Conservation (phyloP, 2,329 filamentous ascomycete species). For the Hypoxylon sp. region DNA sequence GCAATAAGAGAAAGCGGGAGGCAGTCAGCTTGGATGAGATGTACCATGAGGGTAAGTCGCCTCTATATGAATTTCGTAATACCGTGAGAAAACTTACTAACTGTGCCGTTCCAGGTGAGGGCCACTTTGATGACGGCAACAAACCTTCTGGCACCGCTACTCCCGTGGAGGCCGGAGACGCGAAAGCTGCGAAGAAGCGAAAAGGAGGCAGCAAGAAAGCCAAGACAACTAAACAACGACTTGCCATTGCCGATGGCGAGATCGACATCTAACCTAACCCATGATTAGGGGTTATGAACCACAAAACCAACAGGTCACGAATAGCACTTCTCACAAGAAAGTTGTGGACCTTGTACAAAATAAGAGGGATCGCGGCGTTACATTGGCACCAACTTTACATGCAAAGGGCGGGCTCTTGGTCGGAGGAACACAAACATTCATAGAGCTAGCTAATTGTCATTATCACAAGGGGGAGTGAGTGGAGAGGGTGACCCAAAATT, state of each 20-base stretch:
- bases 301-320: conserved; percentile 4
- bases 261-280: conserved; percentile 55
- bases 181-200: conserved; percentile 69
- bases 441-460: conserved; percentile 40
- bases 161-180: conserved; percentile 71
- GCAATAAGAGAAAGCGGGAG: conserved; percentile 68
- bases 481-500: conserved; percentile 20
- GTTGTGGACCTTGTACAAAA: conserved; percentile 39
- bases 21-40: conserved; percentile 88
- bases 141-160: conserved; percentile 90
- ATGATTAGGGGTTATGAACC: background rate
- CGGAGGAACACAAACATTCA: conserved; percentile 26
- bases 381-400: conserved; percentile 26
- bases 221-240: conserved; percentile 76
- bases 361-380: conserved; percentile 36
- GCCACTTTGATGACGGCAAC: conserved; percentile 90
- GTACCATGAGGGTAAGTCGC: conserved; percentile 96
- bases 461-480: conserved; percentile 8
- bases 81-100: conserved; percentile 51
- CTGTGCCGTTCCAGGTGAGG: conserved; percentile 76
- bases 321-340: conserved; percentile 15
- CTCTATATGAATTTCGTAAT: background rate
- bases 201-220: conserved; percentile 71
- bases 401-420: conserved; percentile 25
- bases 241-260: conserved; percentile 75